phyloP scores from a whole-genome alignment of 345 rosid genomes.

The Populus nigra region DNA sequence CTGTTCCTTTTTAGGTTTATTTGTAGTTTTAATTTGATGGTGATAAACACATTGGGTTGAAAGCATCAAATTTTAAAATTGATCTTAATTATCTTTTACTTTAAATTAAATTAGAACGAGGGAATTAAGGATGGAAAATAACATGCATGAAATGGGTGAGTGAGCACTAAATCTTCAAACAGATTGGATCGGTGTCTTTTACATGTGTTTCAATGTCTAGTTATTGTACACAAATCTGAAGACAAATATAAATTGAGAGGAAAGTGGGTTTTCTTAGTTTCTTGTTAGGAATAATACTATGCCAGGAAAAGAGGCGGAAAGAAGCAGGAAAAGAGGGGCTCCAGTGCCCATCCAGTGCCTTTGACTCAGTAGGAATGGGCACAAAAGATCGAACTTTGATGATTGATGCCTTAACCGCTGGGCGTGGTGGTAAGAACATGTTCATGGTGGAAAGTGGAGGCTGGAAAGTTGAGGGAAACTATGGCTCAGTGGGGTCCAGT shows the following conservation, averaged over 20 bases:
- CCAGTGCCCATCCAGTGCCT: background rate
- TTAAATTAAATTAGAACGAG: too few relatives aligned
- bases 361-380: background rate
- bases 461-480: background rate
- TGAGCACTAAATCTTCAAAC: background rate
- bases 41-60: too few relatives aligned
- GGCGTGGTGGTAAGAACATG: constrained; percentile 17
- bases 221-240: background rate
- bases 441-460: background rate
- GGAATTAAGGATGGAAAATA: too few relatives aligned
- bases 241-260: background rate
- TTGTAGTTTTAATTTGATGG: too few relatives aligned
- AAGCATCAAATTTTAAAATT: too few relatives aligned
- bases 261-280: background rate
- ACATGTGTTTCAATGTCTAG: background rate
- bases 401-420: constrained; percentile 2
- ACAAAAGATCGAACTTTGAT: background rate
- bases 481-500: constrained; percentile 26
- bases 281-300: background rate
- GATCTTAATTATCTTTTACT: too few relatives aligned
- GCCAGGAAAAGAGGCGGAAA: background rate
- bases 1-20: too few relatives aligned
- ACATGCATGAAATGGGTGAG: too few relatives aligned
- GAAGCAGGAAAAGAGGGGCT: background rate
- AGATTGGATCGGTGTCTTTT: background rate